Base-by-base conservation (phyloP, 805 yeast species). In the Candida arabinofermentans region DNA sequence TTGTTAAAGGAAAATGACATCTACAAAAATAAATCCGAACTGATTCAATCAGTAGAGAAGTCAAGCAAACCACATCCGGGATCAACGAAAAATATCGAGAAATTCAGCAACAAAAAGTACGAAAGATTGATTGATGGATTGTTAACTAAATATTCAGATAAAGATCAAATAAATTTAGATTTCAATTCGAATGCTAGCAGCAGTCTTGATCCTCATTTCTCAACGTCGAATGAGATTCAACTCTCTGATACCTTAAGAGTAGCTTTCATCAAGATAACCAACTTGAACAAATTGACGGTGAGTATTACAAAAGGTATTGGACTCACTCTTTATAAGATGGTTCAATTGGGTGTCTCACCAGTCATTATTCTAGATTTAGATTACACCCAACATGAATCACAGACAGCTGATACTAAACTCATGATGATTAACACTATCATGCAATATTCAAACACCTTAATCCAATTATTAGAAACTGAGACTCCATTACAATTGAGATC, bases 261-360 rank as follows among this genome's bases (percentile, higher is more conserved):
- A 4, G 85, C 86, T 4, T 52, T 83, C 12, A 66, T 83, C 51
- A 74, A 76, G 51, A 65, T 83, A 32, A 64, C 75, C 21, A 61
- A 64, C 24, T 57, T 72, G 31, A 57, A 61, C 5, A 49, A 59
- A 3, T 59, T 77, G 19, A 39, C 62, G 7, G 43, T 43, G 2
- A 55, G 58, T 2, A 57, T 59, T 4, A 57, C 77, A 56, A 47
- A 47, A 16, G 79, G 80, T 0, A 72, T 84, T 13, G 77, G 80
- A 3, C 69, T 71, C 29, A 81, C 87, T 0, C 60, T 84, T 38
- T 64, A 70, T 24, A 65, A 83, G 40, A 65, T 83, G 55, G 64
- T 70, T 12, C 70, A 72, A 39, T 61, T 85, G 13, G 97, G 97
- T 0, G 77, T 85, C 1, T 76, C 83, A 12, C 95, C 96, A 0